Percentiles rank a stretch among this genome's conserved stretches.
These are phyloP conservation scores for Puccinellia tenuiflora DNA, from an alignment of 176 grass and related monocot species.

Conservation along the genomic window DNA sequence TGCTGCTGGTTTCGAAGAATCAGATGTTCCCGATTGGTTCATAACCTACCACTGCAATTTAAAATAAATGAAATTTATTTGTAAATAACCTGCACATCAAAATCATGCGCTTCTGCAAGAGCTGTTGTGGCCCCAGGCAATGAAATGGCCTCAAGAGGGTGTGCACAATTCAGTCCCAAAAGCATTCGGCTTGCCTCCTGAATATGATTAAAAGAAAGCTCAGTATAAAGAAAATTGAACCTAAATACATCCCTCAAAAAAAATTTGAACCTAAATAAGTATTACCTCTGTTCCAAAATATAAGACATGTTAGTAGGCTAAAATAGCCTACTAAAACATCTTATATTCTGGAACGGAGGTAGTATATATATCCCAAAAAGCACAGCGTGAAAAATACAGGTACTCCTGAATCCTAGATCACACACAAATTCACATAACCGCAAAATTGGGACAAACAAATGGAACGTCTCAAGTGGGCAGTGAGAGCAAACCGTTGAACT, in stretches of 20 bases:
- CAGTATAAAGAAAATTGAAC: neutral
- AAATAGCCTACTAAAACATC: too few relatives aligned
- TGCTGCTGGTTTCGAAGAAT: neutral
- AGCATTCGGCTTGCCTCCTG: conserved; percentile 84
- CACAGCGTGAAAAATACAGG: neutral
- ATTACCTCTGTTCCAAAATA: too few relatives aligned
- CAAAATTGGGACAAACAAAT: neutral
- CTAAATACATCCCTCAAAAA: neutral
- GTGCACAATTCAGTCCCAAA: conserved; percentile 74
- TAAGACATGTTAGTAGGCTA: too few relatives aligned
- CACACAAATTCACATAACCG: neutral
- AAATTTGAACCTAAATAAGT: neutral
- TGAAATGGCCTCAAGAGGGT: conserved; percentile 40
- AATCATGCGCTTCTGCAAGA: conserved; percentile 48
- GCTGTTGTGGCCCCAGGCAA: conserved; percentile 40
- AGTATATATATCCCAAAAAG: neutral
- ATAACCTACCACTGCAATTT: neutral
- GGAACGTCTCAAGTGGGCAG: neutral
- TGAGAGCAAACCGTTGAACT: neutral
- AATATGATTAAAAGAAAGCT: conserved; percentile 11
- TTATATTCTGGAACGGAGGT: too few relatives aligned
- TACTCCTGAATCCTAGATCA: neutral
- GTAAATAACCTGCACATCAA: conserved; percentile 74
- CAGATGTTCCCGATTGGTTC: neutral
- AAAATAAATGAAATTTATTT: neutral